These are phyloP conservation scores for Isoetes taiwanensis DNA, from an alignment of 75 land plant genomes.

Conservation along the genomic window DNA sequence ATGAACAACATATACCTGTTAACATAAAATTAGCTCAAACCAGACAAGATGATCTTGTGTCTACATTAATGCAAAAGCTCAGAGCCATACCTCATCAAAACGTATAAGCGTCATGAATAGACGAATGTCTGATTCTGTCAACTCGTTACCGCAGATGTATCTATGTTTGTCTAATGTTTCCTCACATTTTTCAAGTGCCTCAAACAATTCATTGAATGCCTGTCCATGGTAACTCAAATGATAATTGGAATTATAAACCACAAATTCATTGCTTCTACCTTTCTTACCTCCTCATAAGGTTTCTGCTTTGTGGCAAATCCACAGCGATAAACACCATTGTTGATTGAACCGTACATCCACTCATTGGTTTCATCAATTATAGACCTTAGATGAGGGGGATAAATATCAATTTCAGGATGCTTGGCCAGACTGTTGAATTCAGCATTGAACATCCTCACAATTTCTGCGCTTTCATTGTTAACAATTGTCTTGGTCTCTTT, in stretches of 20 bases:
- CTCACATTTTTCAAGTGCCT: constrained; percentile 63
- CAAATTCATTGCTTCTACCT: neutral
- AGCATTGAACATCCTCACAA: constrained; percentile 69
- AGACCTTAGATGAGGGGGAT: constrained; percentile 41
- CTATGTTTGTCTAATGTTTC: constrained; percentile 57
- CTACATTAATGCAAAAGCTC: neutral
- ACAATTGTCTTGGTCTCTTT: constrained; percentile 60
- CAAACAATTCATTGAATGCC: constrained; percentile 54
- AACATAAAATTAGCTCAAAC: neutral
- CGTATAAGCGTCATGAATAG: constrained; percentile 76
- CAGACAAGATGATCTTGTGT: neutral
- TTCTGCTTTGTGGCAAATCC: constrained; percentile 71
- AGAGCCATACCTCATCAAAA: constrained; percentile 52
- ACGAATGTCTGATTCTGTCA: constrained; percentile 80
- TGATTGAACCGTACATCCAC: constrained; percentile 52
- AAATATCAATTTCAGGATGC: constrained; percentile 49
- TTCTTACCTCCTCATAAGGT: constrained; percentile 43
- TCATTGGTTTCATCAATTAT: constrained; percentile 57
- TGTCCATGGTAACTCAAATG: constrained; percentile 3
- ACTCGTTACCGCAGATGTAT: constrained; percentile 52
- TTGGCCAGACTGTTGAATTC: constrained; percentile 74
- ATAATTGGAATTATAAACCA: neutral
- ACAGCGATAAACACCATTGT: constrained; percentile 84
- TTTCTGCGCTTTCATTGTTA: constrained; percentile 78
- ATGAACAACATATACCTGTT: constrained; percentile 65